phyloP scores from a whole-genome alignment of 2,329 filamentous ascomycete genomes.

The Hypoxylon sp. region DNA sequence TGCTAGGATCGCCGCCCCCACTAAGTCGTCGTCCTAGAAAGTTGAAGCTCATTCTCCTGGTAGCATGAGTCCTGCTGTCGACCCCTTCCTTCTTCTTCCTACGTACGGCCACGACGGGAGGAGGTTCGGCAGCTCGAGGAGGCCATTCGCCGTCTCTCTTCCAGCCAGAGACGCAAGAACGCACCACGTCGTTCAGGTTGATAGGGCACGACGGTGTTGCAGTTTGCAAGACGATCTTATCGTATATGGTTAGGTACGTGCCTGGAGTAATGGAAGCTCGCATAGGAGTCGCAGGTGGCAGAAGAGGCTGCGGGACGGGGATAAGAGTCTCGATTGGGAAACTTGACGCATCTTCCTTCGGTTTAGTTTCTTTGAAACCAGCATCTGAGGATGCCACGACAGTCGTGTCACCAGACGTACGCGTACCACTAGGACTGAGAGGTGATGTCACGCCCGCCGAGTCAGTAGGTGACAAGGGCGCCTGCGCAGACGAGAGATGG shows the following conservation, averaged over 20 bases:
- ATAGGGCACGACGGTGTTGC: conserved; percentile 87
- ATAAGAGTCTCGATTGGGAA: conserved; percentile 69
- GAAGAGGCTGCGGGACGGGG: conserved; percentile 75
- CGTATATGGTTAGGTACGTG: conserved; percentile 84
- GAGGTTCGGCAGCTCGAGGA: conserved; percentile 62
- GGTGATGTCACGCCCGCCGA: conserved; percentile 31
- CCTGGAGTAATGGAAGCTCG: conserved; percentile 77
- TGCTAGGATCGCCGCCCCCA: conserved; percentile 32
- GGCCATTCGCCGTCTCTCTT: conserved; percentile 95
- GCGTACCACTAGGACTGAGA: conserved; percentile 43
- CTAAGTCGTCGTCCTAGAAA: conserved; percentile 52
- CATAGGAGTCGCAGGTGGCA: conserved; percentile 78
- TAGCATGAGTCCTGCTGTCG: conserved; percentile 39
- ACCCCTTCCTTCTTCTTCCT: conserved; percentile 50
- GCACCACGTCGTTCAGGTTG: conserved; percentile 82
- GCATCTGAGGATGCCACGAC: conserved; percentile 54
- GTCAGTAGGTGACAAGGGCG: conserved; percentile 46
- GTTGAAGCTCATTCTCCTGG: conserved; percentile 58
- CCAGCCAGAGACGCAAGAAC: conserved; percentile 87
- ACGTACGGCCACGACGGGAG: conserved; percentile 48
- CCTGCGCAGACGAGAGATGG: conserved; percentile 53
- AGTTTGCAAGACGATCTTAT: conserved; percentile 82
- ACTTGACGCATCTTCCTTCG: conserved; percentile 46
- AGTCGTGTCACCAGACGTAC: conserved; percentile 46
- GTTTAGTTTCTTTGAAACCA: conserved; percentile 49